Evolutionary conservation across 108 stramenopile genomes (phyloP).

Genomic region (Skeletonema menzelii): DNA sequence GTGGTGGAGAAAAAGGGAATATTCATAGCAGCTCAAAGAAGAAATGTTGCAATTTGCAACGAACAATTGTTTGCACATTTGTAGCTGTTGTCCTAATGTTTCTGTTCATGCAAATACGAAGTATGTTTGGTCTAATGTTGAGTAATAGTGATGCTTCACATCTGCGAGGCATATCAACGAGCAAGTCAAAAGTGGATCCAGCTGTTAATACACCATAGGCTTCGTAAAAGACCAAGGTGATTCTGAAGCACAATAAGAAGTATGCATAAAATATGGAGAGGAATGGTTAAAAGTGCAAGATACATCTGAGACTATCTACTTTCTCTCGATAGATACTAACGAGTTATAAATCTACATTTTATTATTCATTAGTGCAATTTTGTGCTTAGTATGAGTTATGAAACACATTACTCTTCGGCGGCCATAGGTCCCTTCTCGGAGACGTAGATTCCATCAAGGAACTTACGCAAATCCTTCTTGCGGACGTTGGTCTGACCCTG

Average conservation of each 20-base stretch:
- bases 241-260: no score
- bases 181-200: not conserved
- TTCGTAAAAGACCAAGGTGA: no score
- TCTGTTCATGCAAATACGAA: slow-evolving; percentile 3
- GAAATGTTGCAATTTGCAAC: slow-evolving; percentile 7
- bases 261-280: no score
- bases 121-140: slow-evolving; percentile 7
- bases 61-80: slow-evolving; percentile 7
- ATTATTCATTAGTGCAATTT: slow-evolving; percentile 5
- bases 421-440: slow-evolving; percentile 90
- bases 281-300: no score
- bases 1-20: not conserved
- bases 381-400: slow-evolving; percentile 30
- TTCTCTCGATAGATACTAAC: not conserved
- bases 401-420: slow-evolving; percentile 37
- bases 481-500: slow-evolving; percentile 96
- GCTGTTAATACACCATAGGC: not conserved
- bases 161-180: not conserved
- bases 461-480: slow-evolving; percentile 99
- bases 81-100: slow-evolving; percentile 7
- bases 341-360: not conserved
- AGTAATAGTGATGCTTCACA: slow-evolving; percentile 6
- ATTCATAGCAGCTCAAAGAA: slow-evolving; percentile 4
- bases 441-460: slow-evolving; percentile 99
- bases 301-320: no score